Evolutionary conservation across 1,139 yeast genomes (phyloP), one percentile per base, ranked within the genome.

Genomic region (Saccharomyces pastorianus): DNA sequence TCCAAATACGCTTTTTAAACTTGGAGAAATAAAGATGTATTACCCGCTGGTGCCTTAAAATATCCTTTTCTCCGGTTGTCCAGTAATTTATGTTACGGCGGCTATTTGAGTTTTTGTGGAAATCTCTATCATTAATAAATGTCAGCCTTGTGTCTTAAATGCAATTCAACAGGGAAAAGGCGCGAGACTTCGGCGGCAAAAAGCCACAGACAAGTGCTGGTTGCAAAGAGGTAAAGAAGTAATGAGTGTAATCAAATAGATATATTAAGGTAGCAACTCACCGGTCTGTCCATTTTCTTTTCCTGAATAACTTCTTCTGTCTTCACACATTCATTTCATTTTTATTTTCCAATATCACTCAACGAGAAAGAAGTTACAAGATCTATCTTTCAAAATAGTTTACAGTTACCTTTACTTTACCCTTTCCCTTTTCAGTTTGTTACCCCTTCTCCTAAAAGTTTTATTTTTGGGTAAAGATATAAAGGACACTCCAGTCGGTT

Each of bases 271-370:
- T 20, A 13, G 44, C 44, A 38, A 17, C 25, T 38, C 20, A 20
- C 44, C 11, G 26, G 25, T 11, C 51, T 48, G 32, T 49, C 51
- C 29, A 55, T 34, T 34, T 51, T 48, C 34, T 42, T 50, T 47
- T 25, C 17, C 42, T 9, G 26, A 38, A 38, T 6, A 25, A 38
- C 25, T 38, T 20, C 25, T 20, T 38, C 25, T 20, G 44, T 38
- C 25, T 38, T 38, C 9, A 17, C 9, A 38, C 25, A 17, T 20
- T 17, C 25, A 38, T 20, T 20, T 20, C 44, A 38, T 11, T 17
- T 11, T 5, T 14, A 17, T 14, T 20, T 38, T 13, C 3, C 44
- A 20, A 17, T 9, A 17, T 9, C 9, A 38, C 44, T 38, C 44
- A 17, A 38, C 44, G 13, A 17, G 11, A 20, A 38, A 38, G 44